A percentile compares a stretch with the other conserved stretches of the same genome.
Evolutionary conservation across 2,329 filamentous ascomycete species (phyloP).

Genomic region (Graphilbum fragrans): DNA sequence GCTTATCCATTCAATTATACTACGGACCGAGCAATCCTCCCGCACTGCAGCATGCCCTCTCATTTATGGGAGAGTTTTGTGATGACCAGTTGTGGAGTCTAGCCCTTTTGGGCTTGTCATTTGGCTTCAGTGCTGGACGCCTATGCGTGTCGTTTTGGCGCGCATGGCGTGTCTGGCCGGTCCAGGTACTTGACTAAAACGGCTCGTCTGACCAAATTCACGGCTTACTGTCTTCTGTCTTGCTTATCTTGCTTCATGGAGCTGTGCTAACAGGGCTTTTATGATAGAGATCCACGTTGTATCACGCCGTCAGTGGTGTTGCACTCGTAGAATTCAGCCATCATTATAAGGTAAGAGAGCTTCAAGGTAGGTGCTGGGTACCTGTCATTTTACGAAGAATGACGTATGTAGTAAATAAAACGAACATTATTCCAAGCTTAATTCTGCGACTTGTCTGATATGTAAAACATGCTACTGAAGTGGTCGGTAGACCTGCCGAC

Average conservation of each 20-base stretch:
- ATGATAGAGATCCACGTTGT: no score
- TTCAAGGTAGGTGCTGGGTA: no score
- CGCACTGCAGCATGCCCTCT: conserved; percentile 45
- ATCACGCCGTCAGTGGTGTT: no score
- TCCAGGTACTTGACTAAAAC: conserved; percentile 23
- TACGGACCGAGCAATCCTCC: conserved; percentile 59
- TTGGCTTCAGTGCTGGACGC: conserved; percentile 44
- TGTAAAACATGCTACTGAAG: no score
- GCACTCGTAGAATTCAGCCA: no score
- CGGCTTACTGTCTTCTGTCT: not conserved
- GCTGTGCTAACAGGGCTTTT: not conserved
- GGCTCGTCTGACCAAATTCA: conserved; percentile 21
- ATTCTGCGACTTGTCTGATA: no score
- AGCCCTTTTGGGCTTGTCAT: conserved; percentile 31
- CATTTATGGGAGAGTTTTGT: conserved; percentile 22
- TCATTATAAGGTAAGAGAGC: no score
- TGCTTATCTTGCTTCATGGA: not conserved
- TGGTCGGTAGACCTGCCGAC: no score
- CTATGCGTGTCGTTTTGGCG: conserved; percentile 45
- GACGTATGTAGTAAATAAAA: no score
- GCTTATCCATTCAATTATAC: conserved; percentile 70
- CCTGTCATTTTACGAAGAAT: no score
- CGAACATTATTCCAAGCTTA: no score
- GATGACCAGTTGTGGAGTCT: conserved; percentile 70
- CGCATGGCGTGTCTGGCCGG: conserved; percentile 18